These are phyloP conservation scores for Spiraea crenata DNA, from an alignment of 331 rosid species.

Conservation along the genomic window DNA sequence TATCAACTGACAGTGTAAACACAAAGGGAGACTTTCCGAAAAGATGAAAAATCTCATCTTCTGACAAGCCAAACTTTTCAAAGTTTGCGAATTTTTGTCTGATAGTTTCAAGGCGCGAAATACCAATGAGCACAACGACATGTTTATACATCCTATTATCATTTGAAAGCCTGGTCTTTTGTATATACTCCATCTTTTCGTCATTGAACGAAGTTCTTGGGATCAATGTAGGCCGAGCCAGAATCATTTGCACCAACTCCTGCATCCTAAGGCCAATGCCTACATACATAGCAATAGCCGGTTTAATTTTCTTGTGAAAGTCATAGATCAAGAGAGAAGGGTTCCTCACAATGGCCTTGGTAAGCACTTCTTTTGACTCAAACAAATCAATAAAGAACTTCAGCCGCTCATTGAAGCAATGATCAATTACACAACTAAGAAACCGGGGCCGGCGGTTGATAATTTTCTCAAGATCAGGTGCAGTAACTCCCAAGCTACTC, in stretches of 20 bases:
- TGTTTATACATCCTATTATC: constrained; percentile 69
- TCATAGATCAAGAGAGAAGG: constrained; percentile 65
- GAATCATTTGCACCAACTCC: constrained; percentile 60
- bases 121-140: constrained; percentile 58
- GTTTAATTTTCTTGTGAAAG: constrained; percentile 34
- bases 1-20: constrained; percentile 65
- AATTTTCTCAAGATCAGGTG: constrained; percentile 64
- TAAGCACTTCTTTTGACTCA: constrained; percentile 56
- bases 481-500: constrained; percentile 44
- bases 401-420: constrained; percentile 48
- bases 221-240: constrained; percentile 57
- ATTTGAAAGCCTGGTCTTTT: constrained; percentile 47
- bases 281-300: constrained; percentile 46
- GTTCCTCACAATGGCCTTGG: constrained; percentile 70
- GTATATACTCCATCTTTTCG: constrained; percentile 66
- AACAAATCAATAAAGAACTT: constrained; percentile 50
- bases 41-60: constrained; percentile 53
- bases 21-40: constrained; percentile 51
- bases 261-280: constrained; percentile 48
- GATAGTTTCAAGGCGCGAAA: constrained; percentile 69
- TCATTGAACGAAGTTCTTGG: constrained; percentile 59
- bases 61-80: constrained; percentile 54
- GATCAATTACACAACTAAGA: constrained; percentile 38
- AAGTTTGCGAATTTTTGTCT: constrained; percentile 51
- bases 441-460: constrained; percentile 69